A percentile compares a stretch with the other conserved stretches of the same genome.
phyloP scores from a whole-genome alignment of 2,329 filamentous ascomycete species.

The Botrytis fabae region DNA sequence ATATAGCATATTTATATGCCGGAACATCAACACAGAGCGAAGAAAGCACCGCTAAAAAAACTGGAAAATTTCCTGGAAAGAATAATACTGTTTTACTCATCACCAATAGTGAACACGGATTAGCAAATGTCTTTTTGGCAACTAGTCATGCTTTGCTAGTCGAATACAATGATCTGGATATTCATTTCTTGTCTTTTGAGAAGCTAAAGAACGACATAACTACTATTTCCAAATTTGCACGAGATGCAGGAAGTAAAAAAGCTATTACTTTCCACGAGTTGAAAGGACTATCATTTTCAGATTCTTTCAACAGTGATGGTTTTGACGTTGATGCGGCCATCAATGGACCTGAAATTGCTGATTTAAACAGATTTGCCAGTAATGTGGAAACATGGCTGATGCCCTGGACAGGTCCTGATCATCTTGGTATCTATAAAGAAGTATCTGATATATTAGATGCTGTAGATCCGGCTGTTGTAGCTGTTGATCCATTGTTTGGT shows the following conservation, averaged over 20 bases:
- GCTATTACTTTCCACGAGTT: conserved; percentile 13
- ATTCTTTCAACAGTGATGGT: neutral
- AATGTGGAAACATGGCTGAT: conserved; percentile 34
- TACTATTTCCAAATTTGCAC: conserved; percentile 24
- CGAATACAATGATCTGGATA: conserved; percentile 40
- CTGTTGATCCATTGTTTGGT: conserved; percentile 46
- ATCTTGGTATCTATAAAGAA: conserved; percentile 44
- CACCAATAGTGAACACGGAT: conserved; percentile 47
- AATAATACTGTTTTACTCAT: conserved; percentile 43
- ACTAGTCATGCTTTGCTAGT: conserved; percentile 43
- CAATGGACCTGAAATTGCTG: neutral
- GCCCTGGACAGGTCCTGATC: conserved; percentile 43
- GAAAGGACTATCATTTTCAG: neutral
- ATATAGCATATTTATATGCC: neutral
- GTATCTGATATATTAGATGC: conserved; percentile 42
- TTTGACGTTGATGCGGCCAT: neutral
- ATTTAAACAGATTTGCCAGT: conserved; percentile 27
- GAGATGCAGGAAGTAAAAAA: neutral
- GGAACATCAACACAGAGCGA: neutral
- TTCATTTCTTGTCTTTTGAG: conserved; percentile 47
- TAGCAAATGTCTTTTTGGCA: conserved; percentile 48
- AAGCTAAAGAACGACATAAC: conserved; percentile 40
- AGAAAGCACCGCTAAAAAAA: neutral
- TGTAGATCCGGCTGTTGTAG: conserved; percentile 44
- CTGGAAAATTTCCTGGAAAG: neutral